phyloP scores from a whole-genome alignment of 768 basidiomycete genomes.

The Trametes elegans region DNA sequence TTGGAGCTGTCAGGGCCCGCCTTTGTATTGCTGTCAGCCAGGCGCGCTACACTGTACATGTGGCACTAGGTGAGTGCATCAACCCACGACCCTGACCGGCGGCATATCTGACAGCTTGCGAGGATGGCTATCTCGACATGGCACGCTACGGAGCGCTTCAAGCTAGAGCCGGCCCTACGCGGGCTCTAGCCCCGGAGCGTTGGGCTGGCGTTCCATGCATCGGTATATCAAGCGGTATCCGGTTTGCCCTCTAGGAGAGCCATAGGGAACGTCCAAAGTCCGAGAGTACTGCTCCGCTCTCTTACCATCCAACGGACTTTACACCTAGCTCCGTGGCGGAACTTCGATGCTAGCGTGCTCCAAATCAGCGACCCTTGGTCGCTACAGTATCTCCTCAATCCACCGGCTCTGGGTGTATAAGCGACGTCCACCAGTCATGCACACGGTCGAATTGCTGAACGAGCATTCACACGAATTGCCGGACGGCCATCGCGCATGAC shows the following conservation, averaged over 20 bases:
- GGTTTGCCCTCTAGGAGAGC: neutral
- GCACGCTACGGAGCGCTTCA: neutral
- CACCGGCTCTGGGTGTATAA: neutral
- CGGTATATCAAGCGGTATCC: neutral
- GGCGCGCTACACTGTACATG: neutral
- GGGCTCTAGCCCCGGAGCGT: neutral
- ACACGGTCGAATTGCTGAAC: too few species aligned
- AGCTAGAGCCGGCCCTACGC: too few species aligned
- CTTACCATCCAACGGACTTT: too few species aligned
- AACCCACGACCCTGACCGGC: neutral
- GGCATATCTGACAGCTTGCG: neutral
- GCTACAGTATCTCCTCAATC: neutral
- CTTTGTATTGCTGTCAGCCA: too few species aligned
- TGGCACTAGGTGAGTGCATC: neutral
- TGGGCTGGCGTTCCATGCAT: constrained; percentile 6
- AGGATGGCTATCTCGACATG: neutral
- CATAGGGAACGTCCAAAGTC: neutral
- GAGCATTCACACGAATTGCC: neutral
- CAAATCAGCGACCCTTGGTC: neutral
- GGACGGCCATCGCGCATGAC: neutral
- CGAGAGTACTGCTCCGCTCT: constrained; percentile 3
- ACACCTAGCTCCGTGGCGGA: too few species aligned
- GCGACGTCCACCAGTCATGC: too few species aligned
- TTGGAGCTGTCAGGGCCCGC: too few species aligned
- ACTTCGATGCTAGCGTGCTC: too few species aligned